Evolutionary conservation across 1,284 basidiomycete genomes (phyloP).

Genomic region (Apiotrichum veenhuisii): DNA sequence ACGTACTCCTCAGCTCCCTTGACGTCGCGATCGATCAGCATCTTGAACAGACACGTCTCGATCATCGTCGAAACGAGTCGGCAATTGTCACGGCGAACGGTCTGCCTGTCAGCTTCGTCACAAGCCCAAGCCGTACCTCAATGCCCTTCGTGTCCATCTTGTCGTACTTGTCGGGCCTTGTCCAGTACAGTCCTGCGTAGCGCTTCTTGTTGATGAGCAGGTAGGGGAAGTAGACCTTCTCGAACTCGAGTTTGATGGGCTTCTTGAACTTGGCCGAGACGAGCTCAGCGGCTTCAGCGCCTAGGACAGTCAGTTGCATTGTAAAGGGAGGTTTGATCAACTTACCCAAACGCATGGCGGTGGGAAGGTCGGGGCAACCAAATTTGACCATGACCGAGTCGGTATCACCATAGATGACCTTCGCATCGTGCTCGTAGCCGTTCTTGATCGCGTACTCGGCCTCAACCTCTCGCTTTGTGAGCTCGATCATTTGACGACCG

Average conservation of each 20-base stretch:
- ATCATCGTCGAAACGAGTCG: conserved; percentile 92
- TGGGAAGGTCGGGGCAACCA: conserved; percentile 75
- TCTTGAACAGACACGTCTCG: conserved; percentile 91
- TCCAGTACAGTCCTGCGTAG: conserved; percentile 96
- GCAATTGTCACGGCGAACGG: conserved; percentile 93
- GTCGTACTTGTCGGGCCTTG: conserved; percentile 84
- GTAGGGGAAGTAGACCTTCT: conserved; percentile 97
- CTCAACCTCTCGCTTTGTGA: conserved; percentile 88
- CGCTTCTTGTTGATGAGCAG: conserved; percentile 95
- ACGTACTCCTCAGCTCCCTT: conserved; percentile 82
- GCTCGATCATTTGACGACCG: conserved; percentile 95
- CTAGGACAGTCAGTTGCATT: conserved; percentile 49
- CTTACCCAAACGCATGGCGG: conserved; percentile 80
- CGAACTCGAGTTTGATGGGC: conserved; percentile 96
- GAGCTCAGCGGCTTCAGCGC: conserved; percentile 88
- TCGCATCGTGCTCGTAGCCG: conserved; percentile 77
- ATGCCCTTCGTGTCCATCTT: conserved; percentile 99
- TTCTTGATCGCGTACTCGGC: conserved; percentile 78
- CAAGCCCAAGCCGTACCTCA: conserved; percentile 59
- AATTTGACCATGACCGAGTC: conserved; percentile 98
- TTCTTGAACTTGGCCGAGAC: conserved; percentile 87
- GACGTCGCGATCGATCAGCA: conserved; percentile 90
- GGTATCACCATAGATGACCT: conserved; percentile 94
- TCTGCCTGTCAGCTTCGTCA: conserved; percentile 55
- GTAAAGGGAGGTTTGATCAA: background rate